Evolutionary conservation across 805 yeast species (phyloP).

Genomic region (Candida coquimbonensis): DNA sequence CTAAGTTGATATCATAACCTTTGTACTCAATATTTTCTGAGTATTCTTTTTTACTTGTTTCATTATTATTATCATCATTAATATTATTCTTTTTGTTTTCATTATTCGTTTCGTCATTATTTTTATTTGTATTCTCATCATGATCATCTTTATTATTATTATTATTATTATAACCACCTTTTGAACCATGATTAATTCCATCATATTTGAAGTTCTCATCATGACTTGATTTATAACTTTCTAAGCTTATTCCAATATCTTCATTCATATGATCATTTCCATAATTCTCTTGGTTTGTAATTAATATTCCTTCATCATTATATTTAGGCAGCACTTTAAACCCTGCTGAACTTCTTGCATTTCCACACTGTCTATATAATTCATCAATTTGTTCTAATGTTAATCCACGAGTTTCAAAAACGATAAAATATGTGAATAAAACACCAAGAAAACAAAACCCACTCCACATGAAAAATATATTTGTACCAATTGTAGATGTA

Average conservation of each 20-base stretch:
- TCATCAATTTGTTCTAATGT: constrained; percentile 78
- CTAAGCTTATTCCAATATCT: neutral
- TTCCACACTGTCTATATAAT: constrained; percentile 53
- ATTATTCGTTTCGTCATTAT: neutral
- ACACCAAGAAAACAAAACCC: constrained; percentile 54
- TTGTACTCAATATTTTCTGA: neutral
- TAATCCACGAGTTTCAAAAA: constrained; percentile 76
- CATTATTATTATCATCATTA: neutral
- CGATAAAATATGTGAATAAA: constrained; percentile 54
- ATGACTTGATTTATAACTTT: neutral
- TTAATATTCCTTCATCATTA: too few relatives aligned
- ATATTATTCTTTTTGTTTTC: neutral
- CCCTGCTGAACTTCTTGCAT: constrained; percentile 42
- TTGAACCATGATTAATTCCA: neutral
- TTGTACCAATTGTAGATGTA: constrained; percentile 63
- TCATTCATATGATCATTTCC: neutral
- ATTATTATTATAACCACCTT: too few relatives aligned
- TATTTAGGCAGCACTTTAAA: constrained; percentile 14
- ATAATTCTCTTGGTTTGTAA: constrained; percentile 13
- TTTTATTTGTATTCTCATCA: neutral
- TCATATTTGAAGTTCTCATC: neutral
- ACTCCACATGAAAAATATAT: constrained; percentile 79
- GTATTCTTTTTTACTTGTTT: neutral
- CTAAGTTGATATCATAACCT: constrained; percentile 19
- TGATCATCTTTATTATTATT: neutral